Conservation (phyloP, 352 stramenopile genomes). For the Phytopythium aichiense region DNA sequence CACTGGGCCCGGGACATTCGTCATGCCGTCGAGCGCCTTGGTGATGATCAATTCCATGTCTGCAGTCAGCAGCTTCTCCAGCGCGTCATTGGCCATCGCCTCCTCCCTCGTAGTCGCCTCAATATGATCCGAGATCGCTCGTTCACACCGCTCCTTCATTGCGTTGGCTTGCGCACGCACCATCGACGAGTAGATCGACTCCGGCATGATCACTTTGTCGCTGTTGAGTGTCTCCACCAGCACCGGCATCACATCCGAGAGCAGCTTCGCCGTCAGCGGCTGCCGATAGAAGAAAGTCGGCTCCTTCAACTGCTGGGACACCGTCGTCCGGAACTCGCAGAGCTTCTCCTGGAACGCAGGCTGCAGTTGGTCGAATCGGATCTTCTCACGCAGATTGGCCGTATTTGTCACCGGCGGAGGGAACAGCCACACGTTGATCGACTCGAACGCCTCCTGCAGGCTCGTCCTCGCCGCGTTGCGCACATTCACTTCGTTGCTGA, state of each 20-base stretch:
- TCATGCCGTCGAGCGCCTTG: conserved; percentile 50
- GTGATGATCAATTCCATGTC: conserved; percentile 57
- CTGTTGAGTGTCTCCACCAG: conserved; percentile 82
- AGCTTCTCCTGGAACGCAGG: conserved; percentile 73
- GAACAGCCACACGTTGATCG: conserved; percentile 87
- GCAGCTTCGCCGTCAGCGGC: conserved; percentile 60
- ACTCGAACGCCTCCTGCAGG: conserved; percentile 77
- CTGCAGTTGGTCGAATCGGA: conserved; percentile 83
- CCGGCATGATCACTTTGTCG: conserved; percentile 85
- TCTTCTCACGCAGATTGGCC: conserved; percentile 72
- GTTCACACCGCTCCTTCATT: conserved; percentile 53
- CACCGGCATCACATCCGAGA: conserved; percentile 74
- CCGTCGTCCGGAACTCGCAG: conserved; percentile 59
- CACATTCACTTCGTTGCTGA: conserved; percentile 74
- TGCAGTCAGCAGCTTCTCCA: conserved; percentile 50
- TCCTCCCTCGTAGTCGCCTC: conserved; percentile 61
- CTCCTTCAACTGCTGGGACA: conserved; percentile 66
- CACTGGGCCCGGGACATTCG: conserved; percentile 37
- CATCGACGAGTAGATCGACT: conserved; percentile 88
- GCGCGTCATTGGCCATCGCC: conserved; percentile 43
- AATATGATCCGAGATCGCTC: conserved; percentile 60
- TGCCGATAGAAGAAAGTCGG: conserved; percentile 78
- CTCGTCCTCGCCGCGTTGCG: conserved; percentile 75
- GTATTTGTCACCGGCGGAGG: conserved; percentile 76
- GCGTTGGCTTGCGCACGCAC: conserved; percentile 72